Base-by-base conservation (phyloP, 352 stramenopile genomes). In the Phytophthora niederhauseri region DNA sequence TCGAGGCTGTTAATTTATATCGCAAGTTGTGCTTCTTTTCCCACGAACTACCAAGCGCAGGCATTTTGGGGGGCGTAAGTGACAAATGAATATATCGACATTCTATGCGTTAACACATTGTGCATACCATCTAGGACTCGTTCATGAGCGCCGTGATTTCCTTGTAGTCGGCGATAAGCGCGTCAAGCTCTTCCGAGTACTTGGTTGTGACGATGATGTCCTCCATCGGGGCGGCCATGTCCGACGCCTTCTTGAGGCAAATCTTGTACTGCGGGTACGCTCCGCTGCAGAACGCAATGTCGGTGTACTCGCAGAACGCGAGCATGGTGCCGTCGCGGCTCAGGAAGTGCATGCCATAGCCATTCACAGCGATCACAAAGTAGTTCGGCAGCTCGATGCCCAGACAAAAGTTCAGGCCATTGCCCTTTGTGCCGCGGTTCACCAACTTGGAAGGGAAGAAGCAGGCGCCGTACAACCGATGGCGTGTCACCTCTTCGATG, bases 321-420 rank as follows among this genome's bases (percentile, higher is more conserved):
- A 98, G 61, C 48, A 90, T 77, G 8, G 80, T 71, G 36, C 83
- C 78, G 60, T 92, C 77, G 2, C 86, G 76, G n/a, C 78, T 78
- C 20, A 98, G 74, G 53, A 98, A 93, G 70, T 97, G 89, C 73
- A 98, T 84, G n/a, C 94, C 94, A 36, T 93, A 89, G 36, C 83
- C 80, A 75, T 98, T 97, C 62, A 98, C 91, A 12, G 82, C 91
- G 6, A 98, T 70, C 26, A 97, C 83, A 31, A 97, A 90, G 57
- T 97, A 90, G 57, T 84, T 88, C 1, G 93, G 90, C 12, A 97
- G 60, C 52, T 94, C 87, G 17, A 88, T 76, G 14, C 82, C 83
- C 28, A 79, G 34, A 48, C 68, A 79, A 38, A 64, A 64, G 57
- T 72, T 76, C 0, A 72, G 38, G 53, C 72, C 68, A 15, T 70